A percentile compares a stretch with the other conserved stretches of the same genome.
Evolutionary conservation across 108 stramenopile genomes (phyloP).

Genomic region (Skeletonema marinoi): DNA sequence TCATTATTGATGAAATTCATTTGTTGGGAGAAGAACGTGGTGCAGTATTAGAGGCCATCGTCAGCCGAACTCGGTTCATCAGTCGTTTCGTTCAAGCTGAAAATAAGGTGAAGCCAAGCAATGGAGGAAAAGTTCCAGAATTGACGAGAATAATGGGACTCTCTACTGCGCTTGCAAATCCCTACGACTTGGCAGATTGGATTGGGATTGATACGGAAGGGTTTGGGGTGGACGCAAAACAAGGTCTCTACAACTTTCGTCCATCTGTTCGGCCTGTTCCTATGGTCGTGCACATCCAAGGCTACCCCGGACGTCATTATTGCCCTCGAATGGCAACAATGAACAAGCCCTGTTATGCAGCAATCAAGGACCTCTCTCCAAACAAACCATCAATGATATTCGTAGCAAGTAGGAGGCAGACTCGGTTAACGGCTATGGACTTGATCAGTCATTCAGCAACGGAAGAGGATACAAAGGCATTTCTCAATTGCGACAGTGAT

Average conservation of each 20-base stretch:
- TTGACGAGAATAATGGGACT: conserved; percentile 92
- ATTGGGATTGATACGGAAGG: conserved; percentile 87
- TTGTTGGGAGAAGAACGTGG: conserved; percentile 98
- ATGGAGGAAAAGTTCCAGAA: conserved; percentile 22
- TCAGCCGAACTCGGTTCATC: conserved; percentile 93
- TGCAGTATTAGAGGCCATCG: conserved; percentile 98
- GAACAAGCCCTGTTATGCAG: conserved; percentile 99
- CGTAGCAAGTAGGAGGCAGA: conserved; percentile 93
- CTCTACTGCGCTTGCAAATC: conserved; percentile 96
- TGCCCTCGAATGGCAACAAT: conserved; percentile 98
- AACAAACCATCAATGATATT: conserved; percentile 95
- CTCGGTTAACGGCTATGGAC: conserved; percentile 95
- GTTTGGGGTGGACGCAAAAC: conserved; percentile 20
- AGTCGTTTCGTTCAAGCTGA: conserved; percentile 60
- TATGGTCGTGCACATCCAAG: conserved; percentile 93
- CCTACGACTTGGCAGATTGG: conserved; percentile 96
- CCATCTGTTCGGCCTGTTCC: conserved; percentile 96
- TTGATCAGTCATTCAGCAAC: conserved; percentile 85
- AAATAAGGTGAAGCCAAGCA: conserved; percentile 8
- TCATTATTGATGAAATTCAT: conserved; percentile 99
- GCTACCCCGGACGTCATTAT: conserved; percentile 93
- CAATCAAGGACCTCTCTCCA: conserved; percentile 94
- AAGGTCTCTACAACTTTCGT: conserved; percentile 95
- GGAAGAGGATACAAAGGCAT: conserved; percentile 77
- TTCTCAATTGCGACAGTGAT: conserved; percentile 75